Conservation (phyloP, 441 rosid species). For the Arabidopsis lyrata region DNA sequence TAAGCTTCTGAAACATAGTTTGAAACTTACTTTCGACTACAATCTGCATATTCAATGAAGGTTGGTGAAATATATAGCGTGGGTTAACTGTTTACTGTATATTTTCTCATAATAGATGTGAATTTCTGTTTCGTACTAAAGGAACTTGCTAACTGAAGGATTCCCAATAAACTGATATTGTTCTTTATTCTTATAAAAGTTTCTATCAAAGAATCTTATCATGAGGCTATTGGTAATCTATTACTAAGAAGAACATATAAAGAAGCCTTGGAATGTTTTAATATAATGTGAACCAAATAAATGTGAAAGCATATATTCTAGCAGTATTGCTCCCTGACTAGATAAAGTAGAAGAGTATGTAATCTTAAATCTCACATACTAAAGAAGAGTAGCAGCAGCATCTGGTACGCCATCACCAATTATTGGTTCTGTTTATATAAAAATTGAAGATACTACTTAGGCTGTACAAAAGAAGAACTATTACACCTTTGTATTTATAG, state of each 20-base stretch:
- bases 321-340: conserved; percentile 46
- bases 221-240: conserved; percentile 34
- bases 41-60: conserved; percentile 9
- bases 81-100: conserved; percentile 19
- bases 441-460: conserved; percentile 17
- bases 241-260: conserved; percentile 23
- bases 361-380: conserved; percentile 18
- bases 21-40: conserved; percentile 4
- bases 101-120: neutral
- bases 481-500: conserved; percentile 29
- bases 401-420: conserved; percentile 41
- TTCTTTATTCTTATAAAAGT: conserved; percentile 35
- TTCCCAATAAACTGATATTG: conserved; percentile 29
- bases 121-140: conserved; percentile 7
- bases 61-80: neutral
- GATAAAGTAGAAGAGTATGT: conserved; percentile 45
- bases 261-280: conserved; percentile 5
- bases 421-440: conserved; percentile 17
- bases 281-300: conserved; percentile 20
- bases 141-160: conserved; percentile 32
- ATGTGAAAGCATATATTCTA: conserved; percentile 44
- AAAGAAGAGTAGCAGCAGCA: conserved; percentile 42
- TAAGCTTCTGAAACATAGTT: conserved; percentile 17
- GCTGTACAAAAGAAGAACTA: conserved; percentile 31
- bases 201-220: conserved; percentile 36